Evolutionary conservation across 148 eudicot genomes (phyloP).

Genomic region (Spergularia marina): DNA sequence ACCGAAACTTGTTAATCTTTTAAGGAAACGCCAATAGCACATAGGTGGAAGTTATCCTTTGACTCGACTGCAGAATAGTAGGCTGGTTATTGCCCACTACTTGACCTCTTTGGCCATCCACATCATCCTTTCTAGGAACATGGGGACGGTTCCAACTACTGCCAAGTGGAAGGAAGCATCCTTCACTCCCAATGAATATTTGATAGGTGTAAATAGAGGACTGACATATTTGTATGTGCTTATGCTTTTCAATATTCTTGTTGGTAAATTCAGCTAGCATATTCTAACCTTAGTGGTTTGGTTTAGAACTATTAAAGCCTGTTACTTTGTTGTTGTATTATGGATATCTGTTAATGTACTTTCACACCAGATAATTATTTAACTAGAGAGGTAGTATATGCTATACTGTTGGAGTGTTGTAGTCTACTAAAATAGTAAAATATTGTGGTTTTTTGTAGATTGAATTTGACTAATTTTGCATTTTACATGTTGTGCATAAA

Average conservation of each 20-base stretch:
- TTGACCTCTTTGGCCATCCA: too few relatives aligned
- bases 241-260: background rate
- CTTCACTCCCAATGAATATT: background rate
- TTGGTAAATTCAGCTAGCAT: background rate
- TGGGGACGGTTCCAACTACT: too few relatives aligned
- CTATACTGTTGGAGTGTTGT: background rate
- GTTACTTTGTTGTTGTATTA: background rate
- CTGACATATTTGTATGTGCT: background rate
- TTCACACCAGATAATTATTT: background rate
- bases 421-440: background rate
- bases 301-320: background rate
- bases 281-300: background rate
- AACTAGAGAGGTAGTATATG: background rate
- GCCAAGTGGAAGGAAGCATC: too few relatives aligned
- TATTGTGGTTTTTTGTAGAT: background rate
- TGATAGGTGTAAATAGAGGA: background rate
- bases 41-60: too few relatives aligned
- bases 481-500: background rate
- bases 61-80: too few relatives aligned
- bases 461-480: background rate
- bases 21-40: too few relatives aligned
- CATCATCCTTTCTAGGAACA: too few relatives aligned
- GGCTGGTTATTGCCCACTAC: too few relatives aligned
- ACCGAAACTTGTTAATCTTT: too few relatives aligned
- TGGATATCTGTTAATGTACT: background rate